A percentile compares a stretch with the other conserved stretches of the same genome.
Evolutionary conservation across 257 asterid species (phyloP).

Genomic region (Solanum dulcamara): DNA sequence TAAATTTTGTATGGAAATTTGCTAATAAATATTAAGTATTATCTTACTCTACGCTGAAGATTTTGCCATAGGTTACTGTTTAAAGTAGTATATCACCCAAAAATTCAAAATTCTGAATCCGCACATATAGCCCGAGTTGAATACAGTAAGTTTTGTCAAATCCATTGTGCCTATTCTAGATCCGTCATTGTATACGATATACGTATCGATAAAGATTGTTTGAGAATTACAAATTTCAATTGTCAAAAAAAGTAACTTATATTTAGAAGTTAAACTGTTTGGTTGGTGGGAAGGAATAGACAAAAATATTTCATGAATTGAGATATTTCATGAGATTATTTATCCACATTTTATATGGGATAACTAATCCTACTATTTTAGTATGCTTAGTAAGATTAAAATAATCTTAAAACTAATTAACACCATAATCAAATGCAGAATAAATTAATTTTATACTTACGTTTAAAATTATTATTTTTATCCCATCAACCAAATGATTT

Average conservation of each 20-base stretch:
- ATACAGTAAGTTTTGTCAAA: too few species aligned
- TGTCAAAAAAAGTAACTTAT: not conserved
- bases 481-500: not conserved
- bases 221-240: not conserved
- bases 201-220: too few species aligned
- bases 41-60: too few species aligned
- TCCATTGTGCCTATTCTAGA: too few species aligned
- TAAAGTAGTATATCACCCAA: too few species aligned
- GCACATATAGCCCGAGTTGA: too few species aligned
- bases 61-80: too few species aligned
- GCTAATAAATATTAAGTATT: too few species aligned
- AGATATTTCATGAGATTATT: not conserved
- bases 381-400: not conserved
- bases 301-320: not conserved
- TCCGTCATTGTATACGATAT: too few species aligned
- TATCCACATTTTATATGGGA: not conserved
- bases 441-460: not conserved
- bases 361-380: not conserved
- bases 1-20: too few species aligned
- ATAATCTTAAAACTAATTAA: not conserved
- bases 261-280: not conserved
- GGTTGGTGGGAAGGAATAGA: not conserved
- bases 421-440: not conserved
- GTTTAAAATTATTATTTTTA: not conserved
- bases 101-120: too few species aligned